Base-by-base conservation (phyloP, 2,329 filamentous ascomycete species). In the Hyphodiscus sp. region DNA sequence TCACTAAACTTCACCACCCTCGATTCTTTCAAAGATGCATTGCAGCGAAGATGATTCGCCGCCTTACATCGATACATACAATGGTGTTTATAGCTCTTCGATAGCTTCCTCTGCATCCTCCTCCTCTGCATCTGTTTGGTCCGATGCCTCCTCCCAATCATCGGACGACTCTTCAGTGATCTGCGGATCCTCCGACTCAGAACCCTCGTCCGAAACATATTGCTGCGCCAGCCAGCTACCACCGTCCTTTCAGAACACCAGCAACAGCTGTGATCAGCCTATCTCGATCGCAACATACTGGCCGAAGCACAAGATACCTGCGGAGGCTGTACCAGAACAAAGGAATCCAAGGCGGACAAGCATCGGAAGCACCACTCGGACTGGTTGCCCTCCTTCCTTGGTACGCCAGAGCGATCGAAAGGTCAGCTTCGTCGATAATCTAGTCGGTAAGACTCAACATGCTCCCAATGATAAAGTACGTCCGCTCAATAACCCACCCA, bases 361-460 rank as follows among this genome's bases (percentile, higher is more conserved):
- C 54, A 75, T 73, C 58, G 79, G 80, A 57, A 71, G 77, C 30
- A 75, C 76, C 53, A 71, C 77, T 55, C 77, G 79, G 64, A 72
- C 81, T 61, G 80, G 80, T 63, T 78, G 80, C 64, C 87, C 88
- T 64, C 89, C 92, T 48, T 74, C 86, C 54, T 80, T 96, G 60
- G 79, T 91, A 59, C 86, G 91, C 66, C 91, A 96, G 76, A 83
- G 84, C 67, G 91, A 96, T 74, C 88, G 91, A 69, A 96, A 96
- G 78, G 82, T 89, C 69, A 91, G 87, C 73, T 96, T 97, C 69
- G 92, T 97, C 73, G 91, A 96, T 73, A 94, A 86, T 72, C 89
- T 96, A 71, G 91, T 96, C 76, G 92, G 92, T 96, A 90, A 89
- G 92, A 68, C 65, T 69, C 58, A 42, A 50, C 18, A 42, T 19